These are phyloP conservation scores for Neonectria faginata DNA, from an alignment of 2,329 filamentous ascomycete genomes.

Conservation along the genomic window DNA sequence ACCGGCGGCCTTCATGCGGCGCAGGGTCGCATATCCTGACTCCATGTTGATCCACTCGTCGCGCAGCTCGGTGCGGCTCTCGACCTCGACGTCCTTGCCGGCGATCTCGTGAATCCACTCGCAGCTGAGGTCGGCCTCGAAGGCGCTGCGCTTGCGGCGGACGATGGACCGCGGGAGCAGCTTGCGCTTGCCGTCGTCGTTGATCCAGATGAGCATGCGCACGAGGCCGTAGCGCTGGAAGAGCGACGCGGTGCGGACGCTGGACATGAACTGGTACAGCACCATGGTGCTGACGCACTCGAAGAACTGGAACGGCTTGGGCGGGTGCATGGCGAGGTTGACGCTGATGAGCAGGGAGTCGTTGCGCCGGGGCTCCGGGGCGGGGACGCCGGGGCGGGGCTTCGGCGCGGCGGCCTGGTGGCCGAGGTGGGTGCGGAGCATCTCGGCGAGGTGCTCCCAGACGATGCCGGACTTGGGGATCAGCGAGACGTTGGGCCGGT, in stretches of 20 bases:
- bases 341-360: constrained; percentile 79
- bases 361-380: constrained; percentile 66
- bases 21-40: constrained; percentile 54
- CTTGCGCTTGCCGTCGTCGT: constrained; percentile 67
- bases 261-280: constrained; percentile 70
- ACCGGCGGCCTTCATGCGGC: constrained; percentile 60
- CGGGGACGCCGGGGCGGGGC: constrained; percentile 41
- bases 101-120: constrained; percentile 71
- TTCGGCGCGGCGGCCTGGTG: constrained; percentile 59
- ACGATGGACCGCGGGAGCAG: constrained; percentile 71
- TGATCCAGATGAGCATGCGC: constrained; percentile 80
- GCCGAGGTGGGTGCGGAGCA: constrained; percentile 64
- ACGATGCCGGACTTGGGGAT: constrained; percentile 69
- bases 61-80: constrained; percentile 52
- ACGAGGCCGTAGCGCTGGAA: constrained; percentile 84
- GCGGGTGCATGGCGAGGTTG: constrained; percentile 70
- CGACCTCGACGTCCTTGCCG: constrained; percentile 49
- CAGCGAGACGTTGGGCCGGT: constrained; percentile 61
- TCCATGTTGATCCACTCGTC: constrained; percentile 62
- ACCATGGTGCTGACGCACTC: constrained; percentile 69
- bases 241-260: constrained; percentile 67
- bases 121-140: constrained; percentile 71
- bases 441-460: constrained; percentile 67
- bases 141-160: constrained; percentile 65
- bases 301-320: constrained; percentile 62